Conservation (phyloP, 225 moss, liverwort and hornwort genomes). For the Bryoerythrophyllum caledonicum region DNA sequence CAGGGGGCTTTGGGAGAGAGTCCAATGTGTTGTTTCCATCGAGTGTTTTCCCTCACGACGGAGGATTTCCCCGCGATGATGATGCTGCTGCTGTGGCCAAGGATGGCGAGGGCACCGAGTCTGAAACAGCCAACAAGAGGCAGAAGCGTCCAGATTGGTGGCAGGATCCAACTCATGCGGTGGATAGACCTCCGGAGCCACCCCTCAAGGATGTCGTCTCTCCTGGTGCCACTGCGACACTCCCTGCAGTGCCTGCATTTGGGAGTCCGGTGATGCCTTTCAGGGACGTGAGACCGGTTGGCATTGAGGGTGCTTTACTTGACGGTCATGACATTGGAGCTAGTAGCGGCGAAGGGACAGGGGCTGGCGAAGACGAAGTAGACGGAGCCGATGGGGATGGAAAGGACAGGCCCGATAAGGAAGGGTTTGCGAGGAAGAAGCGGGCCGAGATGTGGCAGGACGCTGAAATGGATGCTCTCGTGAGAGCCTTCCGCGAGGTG, state of each 20-base stretch:
- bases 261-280: constrained; percentile 32
- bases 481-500: constrained; percentile 51
- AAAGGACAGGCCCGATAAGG: constrained; percentile 44
- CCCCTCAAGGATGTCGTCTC: constrained; percentile 27
- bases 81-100: constrained; percentile 18
- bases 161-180: constrained; percentile 40
- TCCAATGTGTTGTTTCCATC: constrained; percentile 30
- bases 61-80: constrained; percentile 27
- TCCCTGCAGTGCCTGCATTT: constrained; percentile 36
- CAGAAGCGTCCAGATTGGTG: constrained; percentile 51
- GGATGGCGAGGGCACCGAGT: constrained; percentile 33
- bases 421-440: constrained; percentile 50
- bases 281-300: constrained; percentile 33
- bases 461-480: constrained; percentile 56
- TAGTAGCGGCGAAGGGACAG: constrained; percentile 43
- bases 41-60: constrained; percentile 33
- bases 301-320: constrained; percentile 27
- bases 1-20: constrained; percentile 35
- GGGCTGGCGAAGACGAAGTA: constrained; percentile 41
- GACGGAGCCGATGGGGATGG: constrained; percentile 48
- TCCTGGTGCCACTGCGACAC: constrained; percentile 21
- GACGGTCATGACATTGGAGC: constrained; percentile 43
- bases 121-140: constrained; percentile 38
- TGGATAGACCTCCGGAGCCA: constrained; percentile 31
- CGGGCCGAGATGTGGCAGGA: constrained; percentile 62